phyloP scores from a whole-genome alignment of 352 stramenopile genomes.

The Globisporangium paddicum region DNA sequence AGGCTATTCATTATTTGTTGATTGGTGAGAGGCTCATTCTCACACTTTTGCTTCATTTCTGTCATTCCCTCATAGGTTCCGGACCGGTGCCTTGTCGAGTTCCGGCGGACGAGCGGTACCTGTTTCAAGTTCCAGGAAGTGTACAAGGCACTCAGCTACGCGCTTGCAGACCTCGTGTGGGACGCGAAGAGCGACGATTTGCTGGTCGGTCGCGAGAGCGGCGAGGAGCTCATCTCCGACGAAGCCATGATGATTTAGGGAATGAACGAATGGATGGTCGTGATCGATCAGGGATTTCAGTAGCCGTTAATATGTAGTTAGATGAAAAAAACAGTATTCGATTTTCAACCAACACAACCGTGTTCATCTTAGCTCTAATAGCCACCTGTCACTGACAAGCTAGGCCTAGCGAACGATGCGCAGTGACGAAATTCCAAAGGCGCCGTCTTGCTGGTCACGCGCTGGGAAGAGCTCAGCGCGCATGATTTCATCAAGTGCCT shows the following conservation, averaged over 20 bases:
- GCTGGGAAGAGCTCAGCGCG: slow-evolving; percentile 62
- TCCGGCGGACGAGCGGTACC: slow-evolving; percentile 60
- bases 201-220: slow-evolving; percentile 23
- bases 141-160: slow-evolving; percentile 60
- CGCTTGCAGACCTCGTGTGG: slow-evolving; percentile 52
- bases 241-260: slow-evolving; percentile 79
- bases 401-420: slow-evolving; percentile 36
- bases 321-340: neutral
- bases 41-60: neutral
- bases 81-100: slow-evolving; percentile 62
- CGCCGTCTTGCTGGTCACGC: slow-evolving; percentile 28
- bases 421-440: slow-evolving; percentile 35
- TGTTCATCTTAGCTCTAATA: neutral
- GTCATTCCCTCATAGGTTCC: slow-evolving; percentile 24
- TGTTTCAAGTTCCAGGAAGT: slow-evolving; percentile 71
- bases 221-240: slow-evolving; percentile 74
- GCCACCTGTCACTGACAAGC: neutral
- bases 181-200: slow-evolving; percentile 28
- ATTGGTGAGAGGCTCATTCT: no score
- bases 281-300: no score
- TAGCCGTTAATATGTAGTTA: slow-evolving; percentile 1
- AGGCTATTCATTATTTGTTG: no score
- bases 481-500: slow-evolving; percentile 61
- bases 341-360: neutral
- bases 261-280: no score